phyloP scores from a whole-genome alignment of 306 rosid species.

The Lathyrus aphaca region DNA sequence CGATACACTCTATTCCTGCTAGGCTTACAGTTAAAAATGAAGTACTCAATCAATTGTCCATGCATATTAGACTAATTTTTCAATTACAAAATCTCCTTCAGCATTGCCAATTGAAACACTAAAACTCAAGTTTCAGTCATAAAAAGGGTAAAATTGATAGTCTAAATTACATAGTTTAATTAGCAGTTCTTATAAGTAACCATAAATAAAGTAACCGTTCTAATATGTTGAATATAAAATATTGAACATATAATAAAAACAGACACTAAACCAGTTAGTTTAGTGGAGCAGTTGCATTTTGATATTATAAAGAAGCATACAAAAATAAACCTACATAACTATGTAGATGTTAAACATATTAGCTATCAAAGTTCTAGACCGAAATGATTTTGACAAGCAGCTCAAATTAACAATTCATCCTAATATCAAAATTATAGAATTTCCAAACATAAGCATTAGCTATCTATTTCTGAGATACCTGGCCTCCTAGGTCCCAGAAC shows the following conservation, averaged over 20 bases:
- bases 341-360: constrained; percentile 11
- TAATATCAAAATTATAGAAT: constrained; percentile 23
- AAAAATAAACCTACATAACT: constrained; percentile 11
- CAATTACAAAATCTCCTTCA: constrained; percentile 27
- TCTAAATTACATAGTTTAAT: constrained; percentile 15
- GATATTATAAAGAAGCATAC: constrained; percentile 9
- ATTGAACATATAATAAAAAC: not conserved
- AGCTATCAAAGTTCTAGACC: constrained; percentile 32
- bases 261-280: not conserved
- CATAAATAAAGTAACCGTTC: constrained; percentile 5
- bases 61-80: constrained; percentile 20
- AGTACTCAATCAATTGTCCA: constrained; percentile 20
- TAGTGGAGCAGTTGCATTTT: constrained; percentile 15
- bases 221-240: constrained; percentile 4
- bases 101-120: constrained; percentile 31
- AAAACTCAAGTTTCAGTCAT: constrained; percentile 24
- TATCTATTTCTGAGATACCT: constrained; percentile 61
- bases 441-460: not conserved
- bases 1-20: constrained; percentile 31
- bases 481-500: constrained; percentile 99
- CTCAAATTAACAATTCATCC: constrained; percentile 30
- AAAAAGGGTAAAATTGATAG: constrained; percentile 22
- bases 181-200: constrained; percentile 22
- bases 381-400: constrained; percentile 29
- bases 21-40: constrained; percentile 25